Evolutionary conservation across 306 rosid genomes (phyloP).

Genomic region (Potentilla sterilis): DNA sequence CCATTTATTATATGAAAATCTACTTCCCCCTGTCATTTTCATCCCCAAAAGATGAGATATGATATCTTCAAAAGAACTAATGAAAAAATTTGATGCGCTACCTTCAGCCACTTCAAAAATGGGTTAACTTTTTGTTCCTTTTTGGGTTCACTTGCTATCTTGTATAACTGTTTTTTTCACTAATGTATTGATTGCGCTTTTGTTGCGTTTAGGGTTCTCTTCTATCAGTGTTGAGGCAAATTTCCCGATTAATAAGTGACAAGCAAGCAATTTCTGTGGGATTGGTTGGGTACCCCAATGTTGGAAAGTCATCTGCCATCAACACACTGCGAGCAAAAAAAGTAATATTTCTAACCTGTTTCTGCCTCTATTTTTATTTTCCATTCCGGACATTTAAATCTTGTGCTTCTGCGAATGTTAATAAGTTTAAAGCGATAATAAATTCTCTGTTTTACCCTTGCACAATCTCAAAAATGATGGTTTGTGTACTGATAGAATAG

Average conservation of each 20-base stretch:
- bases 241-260: conserved; percentile 84
- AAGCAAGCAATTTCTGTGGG: conserved; percentile 98
- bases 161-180: background rate
- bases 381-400: no score
- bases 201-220: conserved; percentile 67
- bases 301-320: conserved; percentile 91
- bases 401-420: background rate
- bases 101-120: background rate
- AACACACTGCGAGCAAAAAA: conserved; percentile 83
- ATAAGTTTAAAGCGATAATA: background rate
- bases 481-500: background rate
- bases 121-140: background rate
- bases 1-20: background rate
- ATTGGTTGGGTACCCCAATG: conserved; percentile 95
- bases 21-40: background rate
- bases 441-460: background rate
- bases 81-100: background rate
- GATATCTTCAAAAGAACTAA: background rate
- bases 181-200: background rate
- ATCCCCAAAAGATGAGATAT: background rate
- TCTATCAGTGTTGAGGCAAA: conserved; percentile 85
- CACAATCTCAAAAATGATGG: background rate
- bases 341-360: conserved; percentile 51
- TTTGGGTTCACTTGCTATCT: background rate
- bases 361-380: no score